phyloP scores from a whole-genome alignment of 2,329 filamentous ascomycete genomes.

The Verticillium isaacii region DNA sequence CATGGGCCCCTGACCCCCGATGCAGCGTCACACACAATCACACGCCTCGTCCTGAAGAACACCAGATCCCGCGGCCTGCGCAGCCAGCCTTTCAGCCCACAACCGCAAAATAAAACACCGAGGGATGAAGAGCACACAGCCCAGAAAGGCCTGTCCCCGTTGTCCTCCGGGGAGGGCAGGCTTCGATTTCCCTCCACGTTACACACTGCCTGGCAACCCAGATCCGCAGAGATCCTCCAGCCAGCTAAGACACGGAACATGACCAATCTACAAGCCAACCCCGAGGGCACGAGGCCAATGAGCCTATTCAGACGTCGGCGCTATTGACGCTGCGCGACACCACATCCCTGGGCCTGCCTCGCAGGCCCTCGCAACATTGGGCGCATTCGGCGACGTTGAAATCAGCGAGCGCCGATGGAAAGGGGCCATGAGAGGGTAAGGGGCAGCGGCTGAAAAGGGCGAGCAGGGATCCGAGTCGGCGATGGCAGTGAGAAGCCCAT shows the following conservation, averaged over 20 bases:
- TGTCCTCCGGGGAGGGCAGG: background rate
- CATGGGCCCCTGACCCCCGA: background rate
- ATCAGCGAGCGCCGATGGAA: background rate
- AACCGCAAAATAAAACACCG: background rate
- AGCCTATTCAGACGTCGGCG: background rate
- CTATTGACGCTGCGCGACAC: slow-evolving; percentile 1
- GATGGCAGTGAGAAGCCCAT: background rate
- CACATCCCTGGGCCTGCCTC: background rate
- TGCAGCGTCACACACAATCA: background rate
- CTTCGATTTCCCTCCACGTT: background rate
- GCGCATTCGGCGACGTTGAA: background rate
- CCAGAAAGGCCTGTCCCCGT: background rate
- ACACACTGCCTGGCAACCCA: background rate
- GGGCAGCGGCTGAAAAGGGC: background rate
- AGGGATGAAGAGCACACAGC: background rate
- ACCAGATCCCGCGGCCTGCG: background rate
- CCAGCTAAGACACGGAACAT: background rate
- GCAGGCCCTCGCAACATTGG: background rate
- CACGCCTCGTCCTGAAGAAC: background rate
- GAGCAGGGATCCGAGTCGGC: background rate
- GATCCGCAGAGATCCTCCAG: background rate
- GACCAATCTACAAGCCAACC: background rate
- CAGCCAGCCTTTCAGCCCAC: background rate
- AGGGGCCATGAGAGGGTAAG: too few relatives aligned
- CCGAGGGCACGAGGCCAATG: background rate